Base-by-base conservation (phyloP, 176 grass and related monocot species). In the Cenchrus americanus region DNA sequence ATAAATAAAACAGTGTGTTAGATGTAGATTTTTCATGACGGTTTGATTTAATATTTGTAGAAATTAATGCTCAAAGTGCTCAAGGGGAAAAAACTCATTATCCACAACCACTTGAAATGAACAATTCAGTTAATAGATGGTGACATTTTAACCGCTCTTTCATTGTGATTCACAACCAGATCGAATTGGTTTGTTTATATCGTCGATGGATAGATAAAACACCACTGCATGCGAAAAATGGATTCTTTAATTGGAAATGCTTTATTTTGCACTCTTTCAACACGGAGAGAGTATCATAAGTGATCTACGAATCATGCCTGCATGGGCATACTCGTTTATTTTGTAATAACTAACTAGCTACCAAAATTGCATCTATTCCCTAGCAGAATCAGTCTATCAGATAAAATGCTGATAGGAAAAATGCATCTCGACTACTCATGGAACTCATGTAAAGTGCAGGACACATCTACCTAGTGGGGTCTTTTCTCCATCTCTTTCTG, bases 241-340 rank as follows among this genome's bases (percentile, higher is more conserved):
- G 70, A 66, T 87, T 81, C 78, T 46, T 52, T 30, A 30, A 30
- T 30, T 68, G 69, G 69, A 66, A 58, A 86, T 49, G 66, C 68
- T 65, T 30, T 30, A 30, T 1, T 30, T 86, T 86, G 71, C 50
- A 21, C 21, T 21, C 61, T 87, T 81, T 81, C 69, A 55, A 80
- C 58, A 78, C 1, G 18, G 74, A 40, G 34, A 46, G 58, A 80
- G 14, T 73, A 80, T 59, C 75, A 10, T 47, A 58, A 40, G 49
- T 65, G 59, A 65, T 55, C 46, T 30, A n/a, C 32, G 8, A 86
- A 14, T 54, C 76, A 52, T 64, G 63, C 63, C 8, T 18, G 47
- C 62, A 80, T 44, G 76, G 22, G 22, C 77, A 75, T 66, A 58
- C 24, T 65, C 26, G 47, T 63, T 18, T 27, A 14, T 51, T 63